These are phyloP conservation scores for Fusarium acutatum DNA, from an alignment of 2,329 filamentous ascomycete species.

Conservation along the genomic window DNA sequence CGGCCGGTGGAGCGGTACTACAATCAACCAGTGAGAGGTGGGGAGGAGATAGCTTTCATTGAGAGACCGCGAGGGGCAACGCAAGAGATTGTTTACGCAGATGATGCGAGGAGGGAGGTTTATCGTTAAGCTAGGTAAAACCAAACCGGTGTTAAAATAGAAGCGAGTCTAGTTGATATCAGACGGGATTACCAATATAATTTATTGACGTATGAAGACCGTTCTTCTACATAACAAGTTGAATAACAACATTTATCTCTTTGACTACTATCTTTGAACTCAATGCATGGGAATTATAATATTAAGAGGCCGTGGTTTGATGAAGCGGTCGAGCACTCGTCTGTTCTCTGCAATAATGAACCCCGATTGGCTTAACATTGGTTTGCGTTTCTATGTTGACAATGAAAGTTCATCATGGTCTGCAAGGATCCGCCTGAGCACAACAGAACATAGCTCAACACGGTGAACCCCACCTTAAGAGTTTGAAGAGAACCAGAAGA, in stretches of 20 bases:
- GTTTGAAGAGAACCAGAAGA: not conserved
- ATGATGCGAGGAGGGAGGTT: conserved; percentile 49
- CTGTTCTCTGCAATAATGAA: not conserved
- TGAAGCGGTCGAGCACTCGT: not conserved
- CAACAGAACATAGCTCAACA: not conserved
- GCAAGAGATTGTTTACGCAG: conserved; percentile 57
- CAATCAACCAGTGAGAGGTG: conserved; percentile 45
- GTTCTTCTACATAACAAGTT: not conserved
- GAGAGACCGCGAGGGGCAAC: conserved; percentile 53
- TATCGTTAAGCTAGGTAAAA: conserved; percentile 43
- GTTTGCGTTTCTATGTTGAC: not conserved
- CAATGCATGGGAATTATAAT: not conserved
- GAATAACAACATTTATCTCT: not conserved
- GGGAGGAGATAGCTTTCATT: conserved; percentile 55
- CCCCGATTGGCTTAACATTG: not conserved
- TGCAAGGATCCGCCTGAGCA: not conserved
- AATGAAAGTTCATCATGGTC: not conserved
- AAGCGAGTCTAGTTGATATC: not conserved
- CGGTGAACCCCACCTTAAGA: not conserved
- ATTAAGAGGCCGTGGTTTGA: not conserved
- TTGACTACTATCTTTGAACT: not conserved
- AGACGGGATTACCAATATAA: not conserved
- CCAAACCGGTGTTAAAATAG: not conserved
- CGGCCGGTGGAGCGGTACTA: conserved; percentile 57
- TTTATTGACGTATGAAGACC: not conserved